phyloP scores from a whole-genome alignment of 2,329 filamentous ascomycete genomes.

The Rhynchosporium secalis region DNA sequence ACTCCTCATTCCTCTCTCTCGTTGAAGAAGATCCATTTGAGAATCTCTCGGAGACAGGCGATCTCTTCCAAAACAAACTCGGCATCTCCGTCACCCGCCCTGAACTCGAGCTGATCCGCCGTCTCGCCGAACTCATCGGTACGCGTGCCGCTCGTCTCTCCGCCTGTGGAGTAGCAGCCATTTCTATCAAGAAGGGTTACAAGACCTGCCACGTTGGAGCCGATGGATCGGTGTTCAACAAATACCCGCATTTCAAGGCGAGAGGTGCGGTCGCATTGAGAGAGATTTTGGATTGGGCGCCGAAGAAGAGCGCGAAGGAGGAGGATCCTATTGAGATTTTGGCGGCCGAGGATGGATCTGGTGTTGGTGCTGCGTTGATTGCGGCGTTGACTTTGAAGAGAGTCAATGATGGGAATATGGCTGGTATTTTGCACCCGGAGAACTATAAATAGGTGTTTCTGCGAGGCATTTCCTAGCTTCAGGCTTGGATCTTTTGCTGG shows the following conservation, averaged over 20 bases:
- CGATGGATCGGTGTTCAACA: slow-evolving; percentile 97
- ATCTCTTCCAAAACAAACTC: slow-evolving; percentile 77
- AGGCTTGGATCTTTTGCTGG: neutral
- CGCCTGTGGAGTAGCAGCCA: slow-evolving; percentile 91
- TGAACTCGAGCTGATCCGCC: slow-evolving; percentile 86
- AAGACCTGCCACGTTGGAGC: slow-evolving; percentile 89
- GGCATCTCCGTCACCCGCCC: slow-evolving; percentile 68
- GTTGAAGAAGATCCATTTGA: slow-evolving; percentile 97
- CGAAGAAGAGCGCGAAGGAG: slow-evolving; percentile 65
- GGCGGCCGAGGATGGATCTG: slow-evolving; percentile 91
- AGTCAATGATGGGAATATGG: slow-evolving; percentile 61
- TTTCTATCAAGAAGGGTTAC: slow-evolving; percentile 94
- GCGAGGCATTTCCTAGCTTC: neutral
- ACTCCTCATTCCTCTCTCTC: slow-evolving; percentile 88
- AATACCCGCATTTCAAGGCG: slow-evolving; percentile 97
- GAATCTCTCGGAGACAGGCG: slow-evolving; percentile 86
- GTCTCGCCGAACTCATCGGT: slow-evolving; percentile 89
- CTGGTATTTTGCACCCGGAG: slow-evolving; percentile 65
- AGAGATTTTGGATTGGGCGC: slow-evolving; percentile 94
- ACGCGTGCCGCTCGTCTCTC: slow-evolving; percentile 91
- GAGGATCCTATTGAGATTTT: slow-evolving; percentile 86
- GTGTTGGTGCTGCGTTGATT: slow-evolving; percentile 95
- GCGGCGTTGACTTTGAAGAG: slow-evolving; percentile 70
- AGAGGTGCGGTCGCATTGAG: slow-evolving; percentile 85
- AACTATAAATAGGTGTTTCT: slow-evolving; percentile 50